A percentile compares a stretch with the other conserved stretches of the same genome.
phyloP scores from a whole-genome alignment of 345 rosid genomes.

The Populus deltoides region DNA sequence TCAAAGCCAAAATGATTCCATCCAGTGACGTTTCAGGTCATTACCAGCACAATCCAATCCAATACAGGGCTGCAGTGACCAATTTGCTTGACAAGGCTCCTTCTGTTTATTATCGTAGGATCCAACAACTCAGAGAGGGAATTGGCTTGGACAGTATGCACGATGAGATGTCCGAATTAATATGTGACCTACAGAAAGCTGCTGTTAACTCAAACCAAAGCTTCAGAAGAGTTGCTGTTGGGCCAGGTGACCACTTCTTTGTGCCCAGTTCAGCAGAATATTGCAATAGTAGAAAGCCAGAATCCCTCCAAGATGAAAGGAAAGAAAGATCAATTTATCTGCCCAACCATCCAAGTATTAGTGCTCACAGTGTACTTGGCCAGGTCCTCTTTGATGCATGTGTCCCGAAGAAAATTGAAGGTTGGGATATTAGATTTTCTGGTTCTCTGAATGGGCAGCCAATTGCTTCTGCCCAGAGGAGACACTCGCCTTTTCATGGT shows the following conservation, averaged over 20 bases:
- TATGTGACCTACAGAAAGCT: conserved; percentile 80
- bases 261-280: conserved; percentile 66
- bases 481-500: conserved; percentile 47
- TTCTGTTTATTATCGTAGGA: conserved; percentile 29
- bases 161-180: conserved; percentile 74
- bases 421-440: conserved; percentile 88
- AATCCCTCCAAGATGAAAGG: conserved; percentile 48
- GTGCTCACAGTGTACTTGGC: conserved; percentile 82
- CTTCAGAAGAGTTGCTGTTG: conserved; percentile 70
- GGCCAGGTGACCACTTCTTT: conserved; percentile 79
- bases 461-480: conserved; percentile 50
- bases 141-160: conserved; percentile 39
- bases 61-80: conserved; percentile 64
- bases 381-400: conserved; percentile 78
- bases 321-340: conserved; percentile 42
- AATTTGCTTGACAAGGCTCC: conserved; percentile 66
- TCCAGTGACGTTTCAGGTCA: conserved; percentile 15
- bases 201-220: conserved; percentile 90
- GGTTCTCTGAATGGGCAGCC: conserved; percentile 72
- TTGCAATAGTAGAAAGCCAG: conserved; percentile 35
- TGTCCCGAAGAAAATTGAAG: conserved; percentile 89
- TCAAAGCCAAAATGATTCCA: neutral
- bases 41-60: conserved; percentile 66
- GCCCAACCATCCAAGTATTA: conserved; percentile 58
- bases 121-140: conserved; percentile 58